Evolutionary conservation across 441 rosid species (phyloP), one percentile per base, ranked within the genome.

Genomic region (Raphanus hybrid): DNA sequence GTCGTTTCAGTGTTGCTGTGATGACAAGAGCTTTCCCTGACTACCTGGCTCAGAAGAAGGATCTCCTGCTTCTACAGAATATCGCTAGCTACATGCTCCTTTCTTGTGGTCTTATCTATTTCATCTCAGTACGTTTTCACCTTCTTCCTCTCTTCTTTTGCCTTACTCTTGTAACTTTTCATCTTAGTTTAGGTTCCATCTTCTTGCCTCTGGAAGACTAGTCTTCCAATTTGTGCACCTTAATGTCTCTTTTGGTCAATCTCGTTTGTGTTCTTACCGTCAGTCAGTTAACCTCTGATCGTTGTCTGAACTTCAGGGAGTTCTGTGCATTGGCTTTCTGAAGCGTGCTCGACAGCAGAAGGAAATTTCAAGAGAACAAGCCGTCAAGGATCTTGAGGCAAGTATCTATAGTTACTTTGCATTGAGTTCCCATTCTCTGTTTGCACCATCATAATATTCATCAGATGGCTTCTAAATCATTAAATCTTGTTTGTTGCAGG

Each of bases 21-120:
- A 91, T 95, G 99, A 95, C 99, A 6, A 89, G 97, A 81, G 97
- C 99, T 76, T 92, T 91, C 83, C 94, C 98, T 69, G 82, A 82
- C 83, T 89, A 86, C 73, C 70, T 85, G 54, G 12, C 69, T 50
- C 83, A 76, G 45, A 59, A 59, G n/a, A 60, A 81, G 73, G 84
- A 81, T 52, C 91, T 92, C 37, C 18, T 91, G 75, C 89, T 94
- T 80, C 86, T 92, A 20, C 94, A 88, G 80, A 83, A 91, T 45
- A 84, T 94, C 58, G 94, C 96, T 20, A 89, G 98, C 85, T 94
- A 94, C 76, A 67, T 91, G 91, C 99, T 94, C 64, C 93, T 94
- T 78, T 81, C 87, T 69, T 94, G 98, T 82, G 99, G 99, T 77
- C 67, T 86, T 18, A 83, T 90, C 79, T 94, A 94, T 73, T 48